Evolutionary conservation across 345 rosid species (phyloP).

Genomic region (Boechera stricta): DNA sequence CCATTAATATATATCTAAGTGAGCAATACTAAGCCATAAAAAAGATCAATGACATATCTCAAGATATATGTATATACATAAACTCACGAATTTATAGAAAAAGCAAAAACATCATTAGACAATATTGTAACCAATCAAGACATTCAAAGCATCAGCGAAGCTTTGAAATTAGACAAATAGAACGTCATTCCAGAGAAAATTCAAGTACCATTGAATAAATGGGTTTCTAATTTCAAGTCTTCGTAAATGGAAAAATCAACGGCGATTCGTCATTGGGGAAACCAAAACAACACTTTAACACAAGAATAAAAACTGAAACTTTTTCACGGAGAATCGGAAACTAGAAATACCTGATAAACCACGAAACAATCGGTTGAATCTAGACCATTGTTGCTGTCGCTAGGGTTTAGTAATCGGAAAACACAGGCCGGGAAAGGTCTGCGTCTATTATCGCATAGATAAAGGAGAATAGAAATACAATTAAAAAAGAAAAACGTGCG

Average conservation of each 20-base stretch:
- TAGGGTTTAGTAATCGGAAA: conserved; percentile 24
- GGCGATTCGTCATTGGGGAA: background rate
- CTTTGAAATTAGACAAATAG: background rate
- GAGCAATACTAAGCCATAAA: conserved; percentile 3
- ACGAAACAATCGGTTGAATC: conserved; percentile 13
- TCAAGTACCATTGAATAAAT: background rate
- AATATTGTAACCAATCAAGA: conserved; percentile 14
- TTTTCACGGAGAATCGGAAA: background rate
- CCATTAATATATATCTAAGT: background rate
- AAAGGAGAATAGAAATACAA: accelerated
- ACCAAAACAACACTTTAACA: background rate
- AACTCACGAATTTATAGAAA: conserved; percentile 5
- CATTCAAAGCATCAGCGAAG: conserved; percentile 6
- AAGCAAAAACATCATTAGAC: background rate
- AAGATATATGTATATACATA: conserved; percentile 9
- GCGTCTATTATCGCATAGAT: background rate
- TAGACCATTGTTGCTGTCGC: conserved; percentile 21
- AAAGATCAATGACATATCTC: conserved; percentile 25
- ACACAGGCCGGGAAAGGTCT: conserved; percentile 8
- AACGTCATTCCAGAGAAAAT: background rate
- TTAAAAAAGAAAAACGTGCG: background rate
- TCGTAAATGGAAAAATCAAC: background rate
- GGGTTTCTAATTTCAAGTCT: background rate
- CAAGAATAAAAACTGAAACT: conserved; percentile 3
- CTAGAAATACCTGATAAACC: conserved; percentile 2